These are phyloP conservation scores for Wallacemonas sp. DNA, from an alignment of 208 protist species.

Conservation along the genomic window DNA sequence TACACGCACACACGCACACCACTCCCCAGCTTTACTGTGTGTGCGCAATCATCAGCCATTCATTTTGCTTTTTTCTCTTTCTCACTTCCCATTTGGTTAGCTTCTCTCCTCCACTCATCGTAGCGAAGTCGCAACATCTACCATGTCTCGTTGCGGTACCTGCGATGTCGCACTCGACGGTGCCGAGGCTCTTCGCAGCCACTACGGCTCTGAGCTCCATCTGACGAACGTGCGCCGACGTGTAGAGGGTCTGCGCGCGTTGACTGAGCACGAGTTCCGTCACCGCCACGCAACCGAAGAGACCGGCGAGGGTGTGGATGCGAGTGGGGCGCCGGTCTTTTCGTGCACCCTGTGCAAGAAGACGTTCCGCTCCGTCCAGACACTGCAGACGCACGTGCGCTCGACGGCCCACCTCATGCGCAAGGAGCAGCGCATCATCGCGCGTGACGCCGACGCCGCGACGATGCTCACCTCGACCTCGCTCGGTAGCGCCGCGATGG, in stretches of 20 bases:
- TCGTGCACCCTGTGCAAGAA: constrained; percentile 92
- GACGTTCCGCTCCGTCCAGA: constrained; percentile 87
- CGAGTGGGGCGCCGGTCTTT: constrained; percentile 52
- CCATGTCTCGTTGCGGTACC: constrained; percentile 73
- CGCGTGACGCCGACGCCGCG: constrained; percentile 77
- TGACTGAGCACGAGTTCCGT: constrained; percentile 66
- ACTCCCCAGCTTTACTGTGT: neutral
- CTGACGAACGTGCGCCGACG: constrained; percentile 82
- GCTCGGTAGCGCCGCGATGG: constrained; percentile 86
- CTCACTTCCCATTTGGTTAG: constrained; percentile 1
- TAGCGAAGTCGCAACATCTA: too few relatives aligned
- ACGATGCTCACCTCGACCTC: constrained; percentile 84
- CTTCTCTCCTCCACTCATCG: neutral
- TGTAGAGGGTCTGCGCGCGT: constrained; percentile 75
- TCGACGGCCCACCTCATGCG: constrained; percentile 90
- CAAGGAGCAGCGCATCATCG: constrained; percentile 90
- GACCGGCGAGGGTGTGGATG: constrained; percentile 31
- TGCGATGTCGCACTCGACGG: constrained; percentile 68
- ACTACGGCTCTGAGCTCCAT: constrained; percentile 85
- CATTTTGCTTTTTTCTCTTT: neutral
- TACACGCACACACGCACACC: neutral
- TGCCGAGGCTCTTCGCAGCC: constrained; percentile 47
- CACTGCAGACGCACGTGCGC: constrained; percentile 87
- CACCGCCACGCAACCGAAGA: constrained; percentile 23
- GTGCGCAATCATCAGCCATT: neutral